A percentile compares a stretch with the other conserved stretches of the same genome.
Evolutionary conservation across 2,329 filamentous ascomycete genomes (phyloP).

Genomic region (Colletotrichum costaricense): DNA sequence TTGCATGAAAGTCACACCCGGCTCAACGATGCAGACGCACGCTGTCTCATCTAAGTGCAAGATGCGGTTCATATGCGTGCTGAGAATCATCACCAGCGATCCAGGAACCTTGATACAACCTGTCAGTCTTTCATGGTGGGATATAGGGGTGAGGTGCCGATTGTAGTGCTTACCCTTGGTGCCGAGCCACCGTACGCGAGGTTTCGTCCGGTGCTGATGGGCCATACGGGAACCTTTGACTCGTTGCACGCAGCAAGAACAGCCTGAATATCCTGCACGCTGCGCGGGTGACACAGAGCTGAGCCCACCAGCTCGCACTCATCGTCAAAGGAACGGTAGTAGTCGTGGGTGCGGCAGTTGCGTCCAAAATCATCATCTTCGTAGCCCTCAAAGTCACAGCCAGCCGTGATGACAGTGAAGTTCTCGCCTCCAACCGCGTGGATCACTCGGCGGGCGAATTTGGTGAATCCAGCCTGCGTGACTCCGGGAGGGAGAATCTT

Average conservation of each 20-base stretch:
- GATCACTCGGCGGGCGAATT: no score
- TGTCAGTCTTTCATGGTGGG: no score
- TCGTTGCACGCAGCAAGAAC: conserved; percentile 54
- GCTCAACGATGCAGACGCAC: conserved; percentile 63
- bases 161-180: conserved; percentile 47
- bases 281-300: conserved; percentile 23
- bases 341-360: conserved; percentile 27
- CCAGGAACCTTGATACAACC: conserved; percentile 51
- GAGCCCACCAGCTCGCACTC: conserved; percentile 23
- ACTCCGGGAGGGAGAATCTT: not conserved
- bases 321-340: conserved; percentile 28
- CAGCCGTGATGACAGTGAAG: conserved; percentile 11
- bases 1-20: conserved; percentile 64
- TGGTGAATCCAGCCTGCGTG: no score
- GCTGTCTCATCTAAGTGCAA: conserved; percentile 61
- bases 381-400: conserved; percentile 9
- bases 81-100: conserved; percentile 61
- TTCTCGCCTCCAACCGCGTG: not conserved
- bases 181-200: conserved; percentile 66
- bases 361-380: conserved; percentile 26
- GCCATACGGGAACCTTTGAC: conserved; percentile 57
- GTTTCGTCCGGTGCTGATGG: conserved; percentile 62
- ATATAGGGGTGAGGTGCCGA: no score
- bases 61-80: conserved; percentile 63
- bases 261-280: conserved; percentile 50